Percentiles rank a stretch among this genome's conserved stretches.
These are phyloP conservation scores for Phytophthora capsici DNA, from an alignment of 352 stramenopile species.

Conservation along the genomic window DNA sequence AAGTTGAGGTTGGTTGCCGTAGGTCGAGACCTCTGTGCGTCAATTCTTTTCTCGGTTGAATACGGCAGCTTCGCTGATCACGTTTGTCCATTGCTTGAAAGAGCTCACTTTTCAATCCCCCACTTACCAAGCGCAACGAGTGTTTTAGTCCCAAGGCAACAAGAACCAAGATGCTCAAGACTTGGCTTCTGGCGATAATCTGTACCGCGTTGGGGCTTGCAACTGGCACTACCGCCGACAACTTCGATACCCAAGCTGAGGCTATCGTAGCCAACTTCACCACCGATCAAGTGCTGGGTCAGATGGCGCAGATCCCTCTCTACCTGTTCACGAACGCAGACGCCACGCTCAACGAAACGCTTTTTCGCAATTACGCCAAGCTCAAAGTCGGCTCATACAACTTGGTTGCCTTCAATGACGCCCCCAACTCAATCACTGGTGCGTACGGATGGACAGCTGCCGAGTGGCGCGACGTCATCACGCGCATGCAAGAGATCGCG, in stretches of 20 bases:
- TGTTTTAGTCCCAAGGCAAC: too few species aligned
- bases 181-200: background rate
- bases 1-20: too few species aligned
- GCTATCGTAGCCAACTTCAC: constrained; percentile 2
- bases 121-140: too few species aligned
- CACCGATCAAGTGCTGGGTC: background rate
- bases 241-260: background rate
- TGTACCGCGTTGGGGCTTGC: background rate
- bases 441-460: background rate
- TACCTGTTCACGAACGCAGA: background rate
- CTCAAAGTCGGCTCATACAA: background rate
- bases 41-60: too few species aligned
- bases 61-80: too few species aligned
- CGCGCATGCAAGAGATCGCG: background rate
- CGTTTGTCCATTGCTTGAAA: too few species aligned
- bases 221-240: background rate
- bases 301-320: background rate
- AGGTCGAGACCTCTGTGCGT: too few species aligned
- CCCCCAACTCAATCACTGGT: background rate
- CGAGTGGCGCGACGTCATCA: background rate
- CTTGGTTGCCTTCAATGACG: background rate
- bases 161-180: constrained; percentile 1
- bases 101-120: too few species aligned
- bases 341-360: background rate
- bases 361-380: background rate